phyloP scores from a whole-genome alignment of 2,329 filamentous ascomycete genomes.

The Cladorrhinum sp. region DNA sequence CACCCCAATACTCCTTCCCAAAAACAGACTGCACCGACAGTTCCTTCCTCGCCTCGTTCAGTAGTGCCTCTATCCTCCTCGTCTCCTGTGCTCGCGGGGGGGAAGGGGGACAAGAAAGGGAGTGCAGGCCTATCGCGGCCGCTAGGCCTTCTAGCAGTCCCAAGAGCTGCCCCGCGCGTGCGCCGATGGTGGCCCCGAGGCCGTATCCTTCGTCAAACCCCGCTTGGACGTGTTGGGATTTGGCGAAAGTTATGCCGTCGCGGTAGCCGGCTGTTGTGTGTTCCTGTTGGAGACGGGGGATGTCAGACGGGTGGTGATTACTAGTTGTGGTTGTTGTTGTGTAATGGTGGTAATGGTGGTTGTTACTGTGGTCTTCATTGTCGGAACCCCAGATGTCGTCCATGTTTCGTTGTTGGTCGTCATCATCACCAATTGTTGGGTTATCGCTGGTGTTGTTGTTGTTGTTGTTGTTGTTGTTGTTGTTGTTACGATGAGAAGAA shows the following conservation, averaged over 20 bases:
- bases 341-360: background rate
- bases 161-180: conserved; percentile 69
- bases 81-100: conserved; percentile 28
- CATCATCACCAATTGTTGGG: no score
- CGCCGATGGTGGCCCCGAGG: conserved; percentile 76
- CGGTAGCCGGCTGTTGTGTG: conserved; percentile 87
- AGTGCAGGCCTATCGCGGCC: conserved; percentile 36
- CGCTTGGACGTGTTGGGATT: conserved; percentile 71
- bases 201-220: conserved; percentile 92
- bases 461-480: background rate
- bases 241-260: conserved; percentile 76
- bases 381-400: conserved; percentile 25
- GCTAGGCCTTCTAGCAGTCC: conserved; percentile 74
- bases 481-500: background rate
- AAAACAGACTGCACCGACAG: conserved; percentile 63
- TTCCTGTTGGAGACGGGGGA: conserved; percentile 68
- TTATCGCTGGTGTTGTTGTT: conserved; percentile 16
- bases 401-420: conserved; percentile 1
- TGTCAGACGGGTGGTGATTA: conserved; percentile 48
- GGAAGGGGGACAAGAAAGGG: conserved; percentile 16
- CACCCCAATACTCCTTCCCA: conserved; percentile 61
- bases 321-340: conserved; percentile 11
- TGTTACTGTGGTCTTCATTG: background rate
- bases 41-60: conserved; percentile 54
- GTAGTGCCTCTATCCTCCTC: conserved; percentile 32